Percentiles rank a stretch among this genome's conserved stretches.
Conservation (phyloP, 2,329 filamentous ascomycete species). For the Exophiala sp. region DNA sequence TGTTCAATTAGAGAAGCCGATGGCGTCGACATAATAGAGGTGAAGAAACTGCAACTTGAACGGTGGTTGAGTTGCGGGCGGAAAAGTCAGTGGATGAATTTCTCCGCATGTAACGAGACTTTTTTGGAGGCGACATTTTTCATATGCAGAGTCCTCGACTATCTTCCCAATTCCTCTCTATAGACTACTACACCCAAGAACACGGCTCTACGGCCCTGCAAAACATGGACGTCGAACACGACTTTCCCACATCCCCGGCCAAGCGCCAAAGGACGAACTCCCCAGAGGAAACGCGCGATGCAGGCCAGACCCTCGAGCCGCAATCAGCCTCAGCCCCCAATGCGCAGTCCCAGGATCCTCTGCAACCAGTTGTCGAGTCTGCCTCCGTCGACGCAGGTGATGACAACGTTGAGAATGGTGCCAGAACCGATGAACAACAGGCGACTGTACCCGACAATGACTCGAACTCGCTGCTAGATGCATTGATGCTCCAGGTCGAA, state of each 20-base stretch:
- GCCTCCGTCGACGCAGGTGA: neutral
- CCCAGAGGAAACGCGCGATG: constrained; percentile 10
- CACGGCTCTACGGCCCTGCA: neutral
- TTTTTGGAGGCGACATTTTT: constrained; percentile 2
- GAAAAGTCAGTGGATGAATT: neutral
- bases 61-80: neutral
- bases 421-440: neutral
- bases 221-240: constrained; percentile 19
- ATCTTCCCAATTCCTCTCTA: neutral
- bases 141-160: neutral
- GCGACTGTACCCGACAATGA: neutral
- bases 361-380: neutral
- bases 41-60: no score
- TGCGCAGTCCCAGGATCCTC: neutral
- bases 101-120: constrained; percentile 8
- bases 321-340: neutral
- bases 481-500: constrained; percentile 28
- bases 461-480: constrained; percentile 24
- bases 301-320: neutral
- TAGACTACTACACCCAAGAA: neutral
- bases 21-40: no score
- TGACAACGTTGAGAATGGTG: neutral
- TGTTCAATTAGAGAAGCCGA: no score
- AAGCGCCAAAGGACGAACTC: constrained; percentile 25
- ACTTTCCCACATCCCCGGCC: constrained; percentile 25